Conservation (phyloP, 2,329 filamentous ascomycete genomes). For the Ophiostoma ulmi region DNA sequence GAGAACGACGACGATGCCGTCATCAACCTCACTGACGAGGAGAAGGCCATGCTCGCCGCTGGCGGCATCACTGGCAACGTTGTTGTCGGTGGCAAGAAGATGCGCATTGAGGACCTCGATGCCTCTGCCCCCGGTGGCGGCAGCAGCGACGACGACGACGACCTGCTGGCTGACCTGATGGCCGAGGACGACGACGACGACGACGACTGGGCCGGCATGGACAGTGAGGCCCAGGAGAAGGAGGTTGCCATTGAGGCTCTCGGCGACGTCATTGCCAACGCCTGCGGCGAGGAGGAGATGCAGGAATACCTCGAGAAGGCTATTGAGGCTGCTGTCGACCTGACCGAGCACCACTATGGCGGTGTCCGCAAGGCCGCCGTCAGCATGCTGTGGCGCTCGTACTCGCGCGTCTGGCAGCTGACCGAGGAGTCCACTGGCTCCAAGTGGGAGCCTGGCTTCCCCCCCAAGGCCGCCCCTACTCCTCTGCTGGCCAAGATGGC, state of each 20-base stretch:
- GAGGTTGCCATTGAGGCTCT: conserved; percentile 95
- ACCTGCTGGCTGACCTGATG: conserved; percentile 47
- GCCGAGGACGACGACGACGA: conserved; percentile 64
- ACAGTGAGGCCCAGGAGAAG: conserved; percentile 84
- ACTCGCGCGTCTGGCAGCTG: conserved; percentile 82
- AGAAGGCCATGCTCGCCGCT: conserved; percentile 63
- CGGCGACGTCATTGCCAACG: conserved; percentile 85
- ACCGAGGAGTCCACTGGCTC: conserved; percentile 71
- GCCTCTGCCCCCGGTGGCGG: conserved; percentile 37
- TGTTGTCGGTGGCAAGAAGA: conserved; percentile 61
- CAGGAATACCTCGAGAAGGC: conserved; percentile 85
- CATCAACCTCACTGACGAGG: conserved; percentile 67
- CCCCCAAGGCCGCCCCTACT: conserved; percentile 72
- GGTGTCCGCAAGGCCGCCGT: conserved; percentile 89
- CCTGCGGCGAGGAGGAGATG: conserved; percentile 65
- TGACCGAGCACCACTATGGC: conserved; percentile 85
- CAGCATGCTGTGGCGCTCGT: conserved; percentile 87
- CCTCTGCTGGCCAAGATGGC: conserved; percentile 78
- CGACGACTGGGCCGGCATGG: conserved; percentile 78
- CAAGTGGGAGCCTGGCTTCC: conserved; percentile 87
- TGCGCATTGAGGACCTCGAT: conserved; percentile 64
- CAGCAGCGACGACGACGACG: conserved; percentile 44
- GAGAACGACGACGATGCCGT: conserved; percentile 85
- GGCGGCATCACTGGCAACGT: conserved; percentile 19
- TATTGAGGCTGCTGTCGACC: conserved; percentile 71